Evolutionary conservation across 2,329 filamentous ascomycete species (phyloP).

Genomic region (Talaromyces rugulosus): DNA sequence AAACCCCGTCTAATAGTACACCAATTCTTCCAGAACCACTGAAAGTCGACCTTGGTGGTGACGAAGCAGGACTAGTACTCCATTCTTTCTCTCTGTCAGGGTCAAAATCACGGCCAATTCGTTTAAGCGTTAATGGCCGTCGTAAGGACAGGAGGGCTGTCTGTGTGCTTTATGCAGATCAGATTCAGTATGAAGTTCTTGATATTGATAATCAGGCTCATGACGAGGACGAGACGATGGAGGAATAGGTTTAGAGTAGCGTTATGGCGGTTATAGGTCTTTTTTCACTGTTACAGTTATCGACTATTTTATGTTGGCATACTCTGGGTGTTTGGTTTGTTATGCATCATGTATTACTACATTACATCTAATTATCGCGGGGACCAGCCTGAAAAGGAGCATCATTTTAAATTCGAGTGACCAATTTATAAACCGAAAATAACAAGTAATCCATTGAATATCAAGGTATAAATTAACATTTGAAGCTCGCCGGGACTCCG

Average conservation of each 20-base stretch:
- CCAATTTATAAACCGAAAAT: too few relatives aligned
- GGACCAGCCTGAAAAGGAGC: background rate
- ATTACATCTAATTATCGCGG: background rate
- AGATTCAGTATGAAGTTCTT: constrained; percentile 52
- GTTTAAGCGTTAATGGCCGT: constrained; percentile 53
- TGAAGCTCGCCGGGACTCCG: background rate
- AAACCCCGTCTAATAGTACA: background rate
- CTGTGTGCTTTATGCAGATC: constrained; percentile 52
- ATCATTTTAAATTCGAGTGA: background rate
- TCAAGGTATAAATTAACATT: background rate
- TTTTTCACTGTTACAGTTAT: background rate
- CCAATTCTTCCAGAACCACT: constrained; percentile 16
- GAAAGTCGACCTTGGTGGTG: constrained; percentile 18
- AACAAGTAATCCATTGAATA: too few relatives aligned
- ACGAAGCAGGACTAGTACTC: constrained; percentile 27
- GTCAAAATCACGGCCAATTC: constrained; percentile 44
- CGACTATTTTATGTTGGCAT: background rate
- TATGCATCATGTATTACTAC: background rate
- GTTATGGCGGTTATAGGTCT: background rate
- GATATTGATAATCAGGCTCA: constrained; percentile 48
- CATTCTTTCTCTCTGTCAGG: constrained; percentile 45
- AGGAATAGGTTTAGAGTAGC: background rate
- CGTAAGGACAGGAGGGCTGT: constrained; percentile 50
- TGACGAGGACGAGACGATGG: constrained; percentile 22
- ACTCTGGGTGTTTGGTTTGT: background rate